phyloP scores from a whole-genome alignment of 306 rosid species.

The Vigna radiata region DNA sequence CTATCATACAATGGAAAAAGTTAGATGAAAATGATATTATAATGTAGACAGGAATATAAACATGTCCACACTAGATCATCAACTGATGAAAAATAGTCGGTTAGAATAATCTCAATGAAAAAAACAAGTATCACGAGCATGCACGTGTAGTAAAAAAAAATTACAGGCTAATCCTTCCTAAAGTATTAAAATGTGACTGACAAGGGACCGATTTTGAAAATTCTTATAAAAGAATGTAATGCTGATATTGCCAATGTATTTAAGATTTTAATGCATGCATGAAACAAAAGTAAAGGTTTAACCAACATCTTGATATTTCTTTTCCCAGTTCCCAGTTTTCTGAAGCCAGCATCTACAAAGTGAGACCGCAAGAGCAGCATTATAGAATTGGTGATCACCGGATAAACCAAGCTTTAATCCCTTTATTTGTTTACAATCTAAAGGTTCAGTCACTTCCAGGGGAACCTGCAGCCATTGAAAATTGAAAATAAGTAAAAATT shows the following conservation, averaged over 20 bases:
- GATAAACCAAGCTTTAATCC: constrained; percentile 69
- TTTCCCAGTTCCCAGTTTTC: constrained; percentile 78
- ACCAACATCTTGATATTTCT: constrained; percentile 57
- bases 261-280: constrained; percentile 18
- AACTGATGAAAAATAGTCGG: constrained; percentile 30
- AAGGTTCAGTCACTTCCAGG: constrained; percentile 57
- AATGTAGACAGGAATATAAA: not conserved
- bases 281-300: constrained; percentile 33
- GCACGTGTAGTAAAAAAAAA: not conserved
- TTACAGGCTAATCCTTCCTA: not conserved
- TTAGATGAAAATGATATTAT: constrained; percentile 16
- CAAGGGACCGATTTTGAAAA: constrained; percentile 19
- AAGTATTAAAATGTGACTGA: constrained; percentile 21
- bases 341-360: constrained; percentile 86
- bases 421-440: constrained; percentile 54
- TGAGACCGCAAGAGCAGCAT: constrained; percentile 84
- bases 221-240: constrained; percentile 18
- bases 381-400: constrained; percentile 76
- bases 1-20: constrained; percentile 29
- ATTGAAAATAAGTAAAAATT: constrained; percentile 43
- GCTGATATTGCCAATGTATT: constrained; percentile 31
- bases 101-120: not conserved
- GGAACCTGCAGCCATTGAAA: constrained; percentile 64
- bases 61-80: constrained; percentile 23
- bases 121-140: not conserved